A percentile compares a stretch with the other conserved stretches of the same genome.
phyloP scores from a whole-genome alignment of 2,329 filamentous ascomycete species.

The Hirsutella rhossiliensis region DNA sequence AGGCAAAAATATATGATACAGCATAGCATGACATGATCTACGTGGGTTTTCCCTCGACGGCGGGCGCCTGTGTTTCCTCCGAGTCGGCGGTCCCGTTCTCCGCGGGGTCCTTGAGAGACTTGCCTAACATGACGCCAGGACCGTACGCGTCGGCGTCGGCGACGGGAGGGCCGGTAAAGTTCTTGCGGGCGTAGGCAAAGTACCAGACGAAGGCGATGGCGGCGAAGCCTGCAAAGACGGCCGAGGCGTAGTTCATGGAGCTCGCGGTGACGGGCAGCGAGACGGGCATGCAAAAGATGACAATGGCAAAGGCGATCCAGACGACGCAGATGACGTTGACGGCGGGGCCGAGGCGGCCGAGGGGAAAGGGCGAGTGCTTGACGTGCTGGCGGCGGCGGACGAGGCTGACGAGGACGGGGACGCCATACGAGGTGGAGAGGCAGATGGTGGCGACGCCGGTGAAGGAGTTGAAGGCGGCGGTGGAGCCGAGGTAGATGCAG shows the following conservation, averaged over 20 bases:
- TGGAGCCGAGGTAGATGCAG: conserved; percentile 68
- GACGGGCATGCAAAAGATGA: conserved; percentile 67
- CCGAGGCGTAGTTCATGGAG: conserved; percentile 56
- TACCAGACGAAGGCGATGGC: conserved; percentile 51
- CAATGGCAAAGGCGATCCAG: conserved; percentile 59
- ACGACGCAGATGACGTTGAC: conserved; percentile 58
- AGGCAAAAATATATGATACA: neutral
- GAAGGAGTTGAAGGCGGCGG: conserved; percentile 68
- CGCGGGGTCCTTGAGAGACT: neutral
- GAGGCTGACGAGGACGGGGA: conserved; percentile 62
- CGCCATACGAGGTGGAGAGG: conserved; percentile 61
- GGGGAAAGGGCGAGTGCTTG: conserved; percentile 52
- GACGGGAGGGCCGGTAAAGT: conserved; percentile 47
- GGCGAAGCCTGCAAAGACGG: conserved; percentile 53
- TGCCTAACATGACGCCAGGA: neutral
- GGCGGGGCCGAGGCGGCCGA: conserved; percentile 54
- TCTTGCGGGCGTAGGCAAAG: conserved; percentile 47
- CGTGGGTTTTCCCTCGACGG: neutral
- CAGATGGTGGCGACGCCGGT: conserved; percentile 73
- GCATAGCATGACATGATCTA: neutral
- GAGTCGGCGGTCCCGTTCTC: neutral
- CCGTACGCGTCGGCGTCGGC: conserved; percentile 1
- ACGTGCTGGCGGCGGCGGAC: conserved; percentile 54
- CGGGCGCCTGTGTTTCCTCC: conserved; percentile 2
- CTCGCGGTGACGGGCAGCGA: conserved; percentile 41